A percentile compares a stretch with the other conserved stretches of the same genome.
phyloP scores from a whole-genome alignment of 2,329 filamentous ascomycete genomes.

The Alternaria ventricosa region DNA sequence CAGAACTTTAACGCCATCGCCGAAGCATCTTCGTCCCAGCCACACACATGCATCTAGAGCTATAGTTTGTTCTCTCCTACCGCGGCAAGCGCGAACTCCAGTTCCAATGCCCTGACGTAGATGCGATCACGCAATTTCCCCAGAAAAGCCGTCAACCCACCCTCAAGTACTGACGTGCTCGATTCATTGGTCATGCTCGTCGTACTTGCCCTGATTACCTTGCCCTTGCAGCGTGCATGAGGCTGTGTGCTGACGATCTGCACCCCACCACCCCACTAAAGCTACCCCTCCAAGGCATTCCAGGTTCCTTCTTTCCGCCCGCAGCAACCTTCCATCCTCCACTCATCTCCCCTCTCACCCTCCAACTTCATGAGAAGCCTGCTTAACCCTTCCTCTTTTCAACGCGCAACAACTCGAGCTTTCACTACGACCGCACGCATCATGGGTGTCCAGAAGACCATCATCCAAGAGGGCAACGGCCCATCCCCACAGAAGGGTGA shows the following conservation, averaged over 20 bases:
- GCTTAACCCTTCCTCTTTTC: conserved; percentile 10
- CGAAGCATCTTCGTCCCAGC: not conserved
- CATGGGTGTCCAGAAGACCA: conserved; percentile 41
- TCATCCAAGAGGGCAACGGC: conserved; percentile 37
- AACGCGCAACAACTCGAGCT: conserved; percentile 14
- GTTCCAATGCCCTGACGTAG: conserved; percentile 5
- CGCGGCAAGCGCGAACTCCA: not conserved
- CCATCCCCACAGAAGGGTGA: conserved; percentile 37
- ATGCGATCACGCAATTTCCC: conserved; percentile 20
- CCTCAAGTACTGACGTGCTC: conserved; percentile 4
- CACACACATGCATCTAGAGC: not conserved
- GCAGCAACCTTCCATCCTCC: conserved; percentile 5
- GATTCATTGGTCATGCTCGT: conserved; percentile 13
- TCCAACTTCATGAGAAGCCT: conserved; percentile 18
- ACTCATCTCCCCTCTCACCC: conserved; percentile 8
- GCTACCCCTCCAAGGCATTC: conserved; percentile 12
- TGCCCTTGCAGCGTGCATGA: conserved; percentile 22
- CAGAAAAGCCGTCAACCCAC: not conserved
- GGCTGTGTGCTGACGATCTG: conserved; percentile 23
- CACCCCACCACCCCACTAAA: conserved; percentile 19
- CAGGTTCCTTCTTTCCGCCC: conserved; percentile 2
- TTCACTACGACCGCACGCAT: conserved; percentile 24
- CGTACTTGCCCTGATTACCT: conserved; percentile 10
- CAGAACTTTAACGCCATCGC: not conserved
- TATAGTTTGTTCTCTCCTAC: not conserved